Base-by-base conservation (phyloP, 371 early-diverging fungal genomes). In the Lichtheimia ramosa region DNA sequence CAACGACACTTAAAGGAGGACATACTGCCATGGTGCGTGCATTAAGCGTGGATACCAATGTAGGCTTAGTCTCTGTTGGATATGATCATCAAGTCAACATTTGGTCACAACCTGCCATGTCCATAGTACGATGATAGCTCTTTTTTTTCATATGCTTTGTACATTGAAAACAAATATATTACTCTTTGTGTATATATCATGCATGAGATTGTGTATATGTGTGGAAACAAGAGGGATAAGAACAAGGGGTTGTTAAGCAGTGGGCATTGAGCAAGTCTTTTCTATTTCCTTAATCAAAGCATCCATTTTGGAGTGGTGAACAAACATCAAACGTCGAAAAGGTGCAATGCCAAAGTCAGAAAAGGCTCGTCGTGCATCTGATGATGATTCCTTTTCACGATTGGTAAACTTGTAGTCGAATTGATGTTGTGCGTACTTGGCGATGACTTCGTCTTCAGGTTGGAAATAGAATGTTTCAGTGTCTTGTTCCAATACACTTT, bases 371-470 rank as follows among this genome's bases (percentile, higher is more conserved):
- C 87, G 79, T 4, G 94, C 86, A 66, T 95, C 96, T 8, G 93
- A 78, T 14, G 83, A 82, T 5, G 84, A 67, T 57, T 86, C 83
- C 51, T 77, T 74, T 34, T 80, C 75, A 24, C 70, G 77, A 53
- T 80, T 75, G 6, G 89, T 82, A 49, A 89, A 81, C 65, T 87
- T 86, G 69, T 82, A 94, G 63, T 95, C 94, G 21, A 70, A 75
- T 46, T 69, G 69, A 51, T 73, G 61, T 15, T 61, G 57, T 23
- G 79, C 70, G 41, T 76, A 72, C 54, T 66, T 69, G 16, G 65
- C 85, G 48, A 96, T 82, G 54, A 96, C 84, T 66, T 95, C 96
- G 66, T 97, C 98, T 66, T 97, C 98, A 0, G 92, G 83, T 66
- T 96, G 95, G 65, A 92, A 87, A 65, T 90, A 92, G 68, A 91